These are phyloP conservation scores for Saccharomycopsis sp. DNA, from an alignment of 805 yeast species.

Conservation along the genomic window DNA sequence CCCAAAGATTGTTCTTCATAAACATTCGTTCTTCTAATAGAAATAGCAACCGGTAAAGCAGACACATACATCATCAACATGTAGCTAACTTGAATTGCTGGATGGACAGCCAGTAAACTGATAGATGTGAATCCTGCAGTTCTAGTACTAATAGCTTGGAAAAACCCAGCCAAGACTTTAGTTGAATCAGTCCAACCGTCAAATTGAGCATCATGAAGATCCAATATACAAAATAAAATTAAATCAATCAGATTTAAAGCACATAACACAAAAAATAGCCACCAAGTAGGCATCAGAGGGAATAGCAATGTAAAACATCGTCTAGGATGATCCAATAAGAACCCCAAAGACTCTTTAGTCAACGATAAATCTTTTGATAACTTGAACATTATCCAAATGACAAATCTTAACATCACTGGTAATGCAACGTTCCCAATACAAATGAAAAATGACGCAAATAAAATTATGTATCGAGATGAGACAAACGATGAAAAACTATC, in stretches of 20 bases:
- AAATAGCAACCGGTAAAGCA: constrained; percentile 91
- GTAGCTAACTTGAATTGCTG: constrained; percentile 90
- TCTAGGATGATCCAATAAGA: constrained; percentile 90
- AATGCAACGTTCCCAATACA: constrained; percentile 94
- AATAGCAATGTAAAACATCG: constrained; percentile 91
- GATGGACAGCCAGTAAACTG: constrained; percentile 63
- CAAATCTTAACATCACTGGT: constrained; percentile 73
- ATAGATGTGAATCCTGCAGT: constrained; percentile 87
- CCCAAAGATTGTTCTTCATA: constrained; percentile 97
- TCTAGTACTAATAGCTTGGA: constrained; percentile 87
- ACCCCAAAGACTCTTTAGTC: constrained; percentile 69
- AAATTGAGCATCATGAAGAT: constrained; percentile 49
- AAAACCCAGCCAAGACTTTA: constrained; percentile 73
- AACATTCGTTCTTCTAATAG: constrained; percentile 93
- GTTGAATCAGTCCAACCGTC: constrained; percentile 55
- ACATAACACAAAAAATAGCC: constrained; percentile 74
- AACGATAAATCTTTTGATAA: constrained; percentile 59
- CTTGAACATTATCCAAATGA: constrained; percentile 74
- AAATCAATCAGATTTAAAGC: constrained; percentile 71
- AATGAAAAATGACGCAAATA: constrained; percentile 62
- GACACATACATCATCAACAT: constrained; percentile 98
- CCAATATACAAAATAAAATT: constrained; percentile 72
- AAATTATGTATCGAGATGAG: constrained; percentile 54
- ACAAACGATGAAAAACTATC: constrained; percentile 70
- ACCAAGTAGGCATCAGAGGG: constrained; percentile 93